Conservation (phyloP, 1,139 yeast genomes). For the Geotrichum candidum region DNA sequence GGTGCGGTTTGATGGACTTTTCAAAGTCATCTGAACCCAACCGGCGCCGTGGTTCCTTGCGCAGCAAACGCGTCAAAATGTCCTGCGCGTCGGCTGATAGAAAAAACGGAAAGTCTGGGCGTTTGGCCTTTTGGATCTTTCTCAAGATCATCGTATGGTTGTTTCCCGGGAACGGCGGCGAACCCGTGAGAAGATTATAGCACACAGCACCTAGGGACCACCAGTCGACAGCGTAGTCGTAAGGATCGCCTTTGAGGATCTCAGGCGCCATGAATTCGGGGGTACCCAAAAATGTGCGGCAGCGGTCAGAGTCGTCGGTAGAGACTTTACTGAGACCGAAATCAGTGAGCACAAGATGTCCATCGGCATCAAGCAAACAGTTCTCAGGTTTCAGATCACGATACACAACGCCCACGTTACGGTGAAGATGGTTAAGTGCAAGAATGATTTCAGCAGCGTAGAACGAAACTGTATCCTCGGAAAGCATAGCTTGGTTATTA, state of each 20-base stretch:
- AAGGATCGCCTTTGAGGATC: conserved; percentile 71
- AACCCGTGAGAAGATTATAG: conserved; percentile 79
- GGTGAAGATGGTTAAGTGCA: conserved; percentile 77
- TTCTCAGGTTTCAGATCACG: conserved; percentile 92
- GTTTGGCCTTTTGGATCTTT: conserved; percentile 66
- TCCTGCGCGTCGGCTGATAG: conserved; percentile 81
- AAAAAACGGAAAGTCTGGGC: conserved; percentile 70
- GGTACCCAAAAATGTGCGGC: conserved; percentile 85
- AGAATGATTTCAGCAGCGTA: conserved; percentile 82
- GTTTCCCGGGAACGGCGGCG: conserved; percentile 91
- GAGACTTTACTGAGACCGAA: conserved; percentile 83
- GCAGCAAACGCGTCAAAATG: conserved; percentile 60
- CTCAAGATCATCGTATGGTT: conserved; percentile 76
- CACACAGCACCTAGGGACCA: conserved; percentile 93
- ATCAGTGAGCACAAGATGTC: conserved; percentile 82
- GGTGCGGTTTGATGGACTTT: conserved; percentile 59
- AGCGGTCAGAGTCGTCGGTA: conserved; percentile 43
- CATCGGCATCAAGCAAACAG: conserved; percentile 71
- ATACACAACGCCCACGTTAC: conserved; percentile 73
- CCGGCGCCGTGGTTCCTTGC: conserved; percentile 69
- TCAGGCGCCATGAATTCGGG: conserved; percentile 98
- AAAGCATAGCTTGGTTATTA: conserved; percentile 73
- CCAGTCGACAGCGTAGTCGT: conserved; percentile 87
- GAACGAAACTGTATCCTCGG: conserved; percentile 72
- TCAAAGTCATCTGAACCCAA: conserved; percentile 62